Percentiles rank a stretch among this genome's conserved stretches.
phyloP scores from a whole-genome alignment of 768 basidiomycete species.

The Lactifluus volemus region DNA sequence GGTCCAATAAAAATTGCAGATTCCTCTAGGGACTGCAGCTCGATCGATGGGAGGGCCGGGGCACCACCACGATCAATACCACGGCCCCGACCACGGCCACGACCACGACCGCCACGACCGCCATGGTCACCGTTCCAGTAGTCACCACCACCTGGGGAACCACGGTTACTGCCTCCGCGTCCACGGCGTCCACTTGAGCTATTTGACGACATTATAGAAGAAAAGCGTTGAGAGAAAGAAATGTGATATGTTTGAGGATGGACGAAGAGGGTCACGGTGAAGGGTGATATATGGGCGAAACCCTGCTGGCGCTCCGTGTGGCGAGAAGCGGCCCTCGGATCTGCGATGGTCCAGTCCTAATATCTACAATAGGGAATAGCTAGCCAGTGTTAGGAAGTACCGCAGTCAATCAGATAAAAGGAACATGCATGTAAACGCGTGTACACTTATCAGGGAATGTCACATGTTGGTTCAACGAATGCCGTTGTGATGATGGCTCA shows the following conservation, averaged over 20 bases:
- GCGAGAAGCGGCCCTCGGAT: not conserved
- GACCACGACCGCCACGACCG: not conserved
- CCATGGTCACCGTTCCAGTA: too few relatives aligned
- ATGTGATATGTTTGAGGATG: not conserved
- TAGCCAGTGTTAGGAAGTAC: not conserved
- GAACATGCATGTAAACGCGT: too few relatives aligned
- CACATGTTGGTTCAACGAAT: too few relatives aligned
- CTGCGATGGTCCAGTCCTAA: not conserved
- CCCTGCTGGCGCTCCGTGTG: not conserved
- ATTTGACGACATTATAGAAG: conserved; percentile 3
- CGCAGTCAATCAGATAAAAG: too few relatives aligned
- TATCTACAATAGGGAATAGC: not conserved
- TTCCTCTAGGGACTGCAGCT: conserved; percentile 19
- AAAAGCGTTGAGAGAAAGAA: not conserved
- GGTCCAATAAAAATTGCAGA: conserved; percentile 26
- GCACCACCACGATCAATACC: not conserved
- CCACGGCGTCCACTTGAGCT: not conserved
- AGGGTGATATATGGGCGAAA: not conserved
- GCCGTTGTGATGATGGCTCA: too few relatives aligned
- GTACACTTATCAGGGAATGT: too few relatives aligned
- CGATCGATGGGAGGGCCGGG: not conserved
- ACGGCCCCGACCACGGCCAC: conserved; percentile 8
- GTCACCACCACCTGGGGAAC: not conserved
- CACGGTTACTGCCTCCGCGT: not conserved
- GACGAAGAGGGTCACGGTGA: not conserved